phyloP scores from a whole-genome alignment of 1,139 yeast genomes.

The Scheffersomyces cryptocercus region DNA sequence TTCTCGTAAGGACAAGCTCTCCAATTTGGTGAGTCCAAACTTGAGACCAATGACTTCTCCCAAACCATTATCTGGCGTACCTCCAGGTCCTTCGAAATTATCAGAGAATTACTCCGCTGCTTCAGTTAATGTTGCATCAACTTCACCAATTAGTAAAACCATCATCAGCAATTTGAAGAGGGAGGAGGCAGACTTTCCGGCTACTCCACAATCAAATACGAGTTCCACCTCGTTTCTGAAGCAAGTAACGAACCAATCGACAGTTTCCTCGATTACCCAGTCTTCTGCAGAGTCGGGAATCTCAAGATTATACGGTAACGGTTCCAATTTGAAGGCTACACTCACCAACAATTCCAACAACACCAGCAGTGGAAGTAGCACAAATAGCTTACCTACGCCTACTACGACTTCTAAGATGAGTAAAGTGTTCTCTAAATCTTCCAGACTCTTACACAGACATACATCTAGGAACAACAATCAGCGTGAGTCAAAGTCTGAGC shows the following conservation, averaged over 20 bases:
- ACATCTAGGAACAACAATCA: slow-evolving; percentile 12
- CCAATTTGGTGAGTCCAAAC: not conserved
- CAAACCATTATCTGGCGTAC: not conserved
- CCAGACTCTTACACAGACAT: slow-evolving; percentile 32
- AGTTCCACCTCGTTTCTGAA: slow-evolving; percentile 1
- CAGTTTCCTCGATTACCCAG: not conserved
- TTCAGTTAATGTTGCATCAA: not conserved
- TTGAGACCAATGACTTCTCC: slow-evolving; percentile 1
- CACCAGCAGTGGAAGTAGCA: slow-evolving; percentile 5
- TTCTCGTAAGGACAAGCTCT: slow-evolving; percentile 1
- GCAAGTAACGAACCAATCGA: slow-evolving; percentile 1
- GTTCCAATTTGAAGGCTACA: slow-evolving; percentile 3
- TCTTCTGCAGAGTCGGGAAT: not conserved
- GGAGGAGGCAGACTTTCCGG: not conserved
- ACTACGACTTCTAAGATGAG: slow-evolving; percentile 24
- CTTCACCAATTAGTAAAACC: not conserved
- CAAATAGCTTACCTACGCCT: slow-evolving; percentile 8
- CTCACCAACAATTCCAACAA: slow-evolving; percentile 6
- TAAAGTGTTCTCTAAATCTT: slow-evolving; percentile 32
- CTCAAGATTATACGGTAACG: not conserved
- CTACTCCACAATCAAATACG: not conserved
- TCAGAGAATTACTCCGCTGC: not conserved
- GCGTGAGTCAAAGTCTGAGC: slow-evolving; percentile 11
- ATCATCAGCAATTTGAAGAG: not conserved
- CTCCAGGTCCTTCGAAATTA: not conserved